Evolutionary conservation across 2,329 filamentous ascomycete species (phyloP), one percentile per base, ranked within the genome.

Genomic region (Nemania sp.): DNA sequence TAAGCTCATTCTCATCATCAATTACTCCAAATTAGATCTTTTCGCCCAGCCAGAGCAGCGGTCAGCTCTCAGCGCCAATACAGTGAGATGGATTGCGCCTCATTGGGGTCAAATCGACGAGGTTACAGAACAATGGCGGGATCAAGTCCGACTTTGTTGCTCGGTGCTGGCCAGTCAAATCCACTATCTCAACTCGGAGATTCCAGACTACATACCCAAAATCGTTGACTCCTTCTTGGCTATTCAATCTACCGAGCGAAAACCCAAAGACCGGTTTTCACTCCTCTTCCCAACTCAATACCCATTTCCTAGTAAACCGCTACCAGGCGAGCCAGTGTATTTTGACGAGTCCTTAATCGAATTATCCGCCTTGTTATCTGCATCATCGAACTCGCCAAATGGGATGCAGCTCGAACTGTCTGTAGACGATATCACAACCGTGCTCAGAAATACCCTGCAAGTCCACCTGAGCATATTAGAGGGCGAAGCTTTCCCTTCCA

Each of bases 321-420:
- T 90, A 12, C 77, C 82, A 5, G 80, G 84, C 22, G 78, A 80
- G 9, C 48, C 66, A 9, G 70, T 79, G 8, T 67, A 74, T 3
- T 94, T 95, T 61, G 92, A 97, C 61, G 94, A 99, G 70, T 84
- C 88, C 0, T 77, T 97, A 55, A 82, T 96, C 22, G 94, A 99
- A 68, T 82, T 97, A 20, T 91, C 92, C 6, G 90, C 92, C 2
- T 80, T 97, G 5, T 79, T 99, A 24, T 91, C 92, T 3, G 88
- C 90, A 1, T 80, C 95, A 30, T 89, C 90, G 3, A 90, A 84
- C 64, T 84, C 89, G 1, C 80, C 88, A 1, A 83, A 81, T 41
- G 86, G 88, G 22, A 86, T 93, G 76, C 83, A 90, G 63, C 80
- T 92, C 11, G 89, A 94, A 65, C 72, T 90, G 58, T 82, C 84